Percentiles rank a stretch among this genome's conserved stretches.
phyloP scores from a whole-genome alignment of 1,284 basidiomycete species.

The Austropuccinia psidii region DNA sequence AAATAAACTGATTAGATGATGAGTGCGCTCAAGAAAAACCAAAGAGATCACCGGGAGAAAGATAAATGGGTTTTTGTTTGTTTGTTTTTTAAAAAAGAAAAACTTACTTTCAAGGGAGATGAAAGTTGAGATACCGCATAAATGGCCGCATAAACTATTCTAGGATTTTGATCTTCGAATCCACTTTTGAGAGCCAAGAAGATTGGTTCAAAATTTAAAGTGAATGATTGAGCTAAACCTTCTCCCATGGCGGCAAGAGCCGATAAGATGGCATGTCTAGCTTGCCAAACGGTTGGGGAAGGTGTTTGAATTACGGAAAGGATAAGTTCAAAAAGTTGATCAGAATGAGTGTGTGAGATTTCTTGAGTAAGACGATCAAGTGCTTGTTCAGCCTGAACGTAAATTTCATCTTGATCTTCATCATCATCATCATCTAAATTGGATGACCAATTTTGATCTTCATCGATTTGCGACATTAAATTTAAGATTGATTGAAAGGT shows the following conservation, averaged over 20 bases:
- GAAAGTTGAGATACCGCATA: slow-evolving; percentile 27
- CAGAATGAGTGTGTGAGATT: slow-evolving; percentile 8
- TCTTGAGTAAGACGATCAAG: slow-evolving; percentile 26
- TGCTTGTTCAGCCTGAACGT: slow-evolving; percentile 26
- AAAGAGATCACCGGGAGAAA: not conserved
- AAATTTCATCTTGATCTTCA: slow-evolving; percentile 11
- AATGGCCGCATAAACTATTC: slow-evolving; percentile 28
- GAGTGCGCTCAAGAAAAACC: not conserved
- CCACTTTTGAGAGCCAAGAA: not conserved
- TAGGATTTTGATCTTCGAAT: slow-evolving; percentile 9
- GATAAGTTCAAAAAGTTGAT: slow-evolving; percentile 21
- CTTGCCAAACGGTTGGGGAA: not conserved
- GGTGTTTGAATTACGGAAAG: not conserved
- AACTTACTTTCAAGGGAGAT: slow-evolving; percentile 12
- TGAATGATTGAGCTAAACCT: slow-evolving; percentile 23
- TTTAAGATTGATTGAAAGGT: not conserved
- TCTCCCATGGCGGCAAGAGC: slow-evolving; percentile 9
- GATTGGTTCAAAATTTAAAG: not conserved
- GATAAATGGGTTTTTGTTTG: too few relatives aligned
- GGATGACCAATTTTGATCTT: slow-evolving; percentile 3
- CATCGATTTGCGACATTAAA: slow-evolving; percentile 19
- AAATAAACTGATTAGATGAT: not conserved
- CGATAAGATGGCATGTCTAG: slow-evolving; percentile 13
- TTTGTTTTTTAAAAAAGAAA: too few relatives aligned
- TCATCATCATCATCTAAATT: not conserved